These are phyloP conservation scores for Xylaria sp. DNA, from an alignment of 2,329 filamentous ascomycete species.

Conservation along the genomic window DNA sequence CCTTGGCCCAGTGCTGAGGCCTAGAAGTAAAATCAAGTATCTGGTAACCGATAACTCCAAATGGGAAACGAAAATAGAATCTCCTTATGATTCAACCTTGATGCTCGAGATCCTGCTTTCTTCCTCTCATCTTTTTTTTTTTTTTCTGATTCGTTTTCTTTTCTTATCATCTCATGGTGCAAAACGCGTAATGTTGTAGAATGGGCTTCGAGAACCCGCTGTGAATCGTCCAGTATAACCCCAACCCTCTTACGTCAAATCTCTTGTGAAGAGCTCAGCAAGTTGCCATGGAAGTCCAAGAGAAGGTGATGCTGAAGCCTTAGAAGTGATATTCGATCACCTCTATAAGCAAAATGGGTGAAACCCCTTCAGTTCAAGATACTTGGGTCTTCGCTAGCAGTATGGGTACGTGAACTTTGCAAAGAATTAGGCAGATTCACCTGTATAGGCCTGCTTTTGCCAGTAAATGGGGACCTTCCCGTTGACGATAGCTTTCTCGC, in stretches of 20 bases:
- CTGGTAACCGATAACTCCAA: background rate
- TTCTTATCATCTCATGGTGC: background rate
- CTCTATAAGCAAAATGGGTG: background rate
- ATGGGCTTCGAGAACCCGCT: background rate
- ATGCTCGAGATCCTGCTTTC: background rate
- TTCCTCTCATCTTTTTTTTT: background rate
- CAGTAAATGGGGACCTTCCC: slow-evolving; percentile 34
- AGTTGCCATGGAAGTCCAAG: background rate
- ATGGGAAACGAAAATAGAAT: background rate
- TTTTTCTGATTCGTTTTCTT: too few relatives aligned
- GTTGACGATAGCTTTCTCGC: slow-evolving; percentile 29
- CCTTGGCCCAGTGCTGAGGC: background rate
- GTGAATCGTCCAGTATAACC: background rate
- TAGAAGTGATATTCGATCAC: background rate
- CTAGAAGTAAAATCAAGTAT: too few relatives aligned
- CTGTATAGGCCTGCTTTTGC: slow-evolving; percentile 33
- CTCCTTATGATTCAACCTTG: background rate
- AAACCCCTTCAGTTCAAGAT: background rate
- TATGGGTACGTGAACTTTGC: background rate
- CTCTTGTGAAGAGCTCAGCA: background rate
- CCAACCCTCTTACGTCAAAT: background rate
- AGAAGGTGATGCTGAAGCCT: background rate
- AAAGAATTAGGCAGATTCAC: slow-evolving; percentile 10
- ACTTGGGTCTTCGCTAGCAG: background rate
- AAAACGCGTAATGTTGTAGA: background rate